phyloP scores from a whole-genome alignment of 805 yeast genomes.

The Yamadazyma akitaensis region DNA sequence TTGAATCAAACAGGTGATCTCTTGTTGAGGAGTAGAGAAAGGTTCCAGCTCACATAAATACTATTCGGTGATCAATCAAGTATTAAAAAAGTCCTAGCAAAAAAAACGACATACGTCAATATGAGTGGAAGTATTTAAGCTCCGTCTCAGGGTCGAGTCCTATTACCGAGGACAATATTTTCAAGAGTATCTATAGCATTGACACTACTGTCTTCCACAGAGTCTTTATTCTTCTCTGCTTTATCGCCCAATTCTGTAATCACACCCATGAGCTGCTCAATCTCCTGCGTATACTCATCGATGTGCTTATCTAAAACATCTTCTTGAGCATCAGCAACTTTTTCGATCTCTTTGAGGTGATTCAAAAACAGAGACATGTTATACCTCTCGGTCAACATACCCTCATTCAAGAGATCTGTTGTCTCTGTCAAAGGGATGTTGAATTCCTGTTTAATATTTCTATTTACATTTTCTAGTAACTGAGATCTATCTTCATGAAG shows the following conservation, averaged over 20 bases:
- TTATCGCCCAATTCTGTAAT: constrained; percentile 5
- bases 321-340: background rate
- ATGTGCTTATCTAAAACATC: constrained; percentile 9
- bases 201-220: background rate
- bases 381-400: constrained; percentile 6
- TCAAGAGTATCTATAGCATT: constrained; percentile 1
- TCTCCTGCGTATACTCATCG: constrained; percentile 5
- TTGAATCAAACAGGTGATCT: no score
- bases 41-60: no score
- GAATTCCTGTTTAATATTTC: constrained; percentile 18
- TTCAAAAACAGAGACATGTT: constrained; percentile 5
- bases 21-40: no score
- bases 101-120: no score
- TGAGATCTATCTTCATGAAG: constrained; percentile 6
- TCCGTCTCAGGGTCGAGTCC: no score
- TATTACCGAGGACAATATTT: background rate
- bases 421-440: constrained; percentile 18
- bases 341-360: constrained; percentile 1
- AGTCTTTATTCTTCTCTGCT: background rate
- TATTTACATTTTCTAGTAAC: constrained; percentile 6
- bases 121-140: no score
- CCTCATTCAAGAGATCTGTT: constrained; percentile 5
- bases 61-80: no score
- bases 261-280: constrained; percentile 2
- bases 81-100: no score